phyloP scores from a whole-genome alignment of 805 yeast genomes.

The Zygotorulaspora sp. region DNA sequence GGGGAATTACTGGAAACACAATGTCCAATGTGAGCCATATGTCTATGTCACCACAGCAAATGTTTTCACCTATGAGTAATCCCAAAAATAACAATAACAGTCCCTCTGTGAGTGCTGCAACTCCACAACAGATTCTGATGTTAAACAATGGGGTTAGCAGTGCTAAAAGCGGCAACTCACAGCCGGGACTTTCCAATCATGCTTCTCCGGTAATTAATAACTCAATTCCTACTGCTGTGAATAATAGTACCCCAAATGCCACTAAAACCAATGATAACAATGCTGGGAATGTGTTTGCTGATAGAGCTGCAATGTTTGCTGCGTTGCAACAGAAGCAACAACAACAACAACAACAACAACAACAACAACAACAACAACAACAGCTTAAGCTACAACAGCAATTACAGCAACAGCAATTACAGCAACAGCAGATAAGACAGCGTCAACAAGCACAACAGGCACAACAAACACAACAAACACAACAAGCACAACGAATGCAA shows the following conservation, averaged over 20 bases:
- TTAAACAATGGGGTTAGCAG: constrained; percentile 25
- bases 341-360: constrained; percentile 36
- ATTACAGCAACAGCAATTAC: constrained; percentile 32
- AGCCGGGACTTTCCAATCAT: constrained; percentile 22
- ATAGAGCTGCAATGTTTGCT: constrained; percentile 41
- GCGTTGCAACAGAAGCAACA: constrained; percentile 38
- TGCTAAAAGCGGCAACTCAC: constrained; percentile 18
- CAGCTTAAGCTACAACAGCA: constrained; percentile 27
- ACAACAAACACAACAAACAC: constrained; percentile 36
- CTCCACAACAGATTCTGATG: constrained; percentile 28
- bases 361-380: constrained; percentile 35
- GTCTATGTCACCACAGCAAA: constrained; percentile 27
- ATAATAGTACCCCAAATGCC: constrained; percentile 10
- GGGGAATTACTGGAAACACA: constrained; percentile 2
- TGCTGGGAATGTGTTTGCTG: constrained; percentile 23
- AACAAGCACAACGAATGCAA: constrained; percentile 39
- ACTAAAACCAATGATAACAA: constrained; percentile 7
- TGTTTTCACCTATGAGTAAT: constrained; percentile 20
- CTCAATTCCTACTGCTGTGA: constrained; percentile 5
- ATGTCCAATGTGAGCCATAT: constrained; percentile 21
- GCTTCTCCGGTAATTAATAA: constrained; percentile 14
- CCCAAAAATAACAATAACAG: constrained; percentile 13
- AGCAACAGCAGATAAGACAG: constrained; percentile 26
- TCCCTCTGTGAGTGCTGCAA: constrained; percentile 17
- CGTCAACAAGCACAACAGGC: constrained; percentile 30